Percentiles rank a stretch among this genome's conserved stretches.
Conservation (phyloP, 208 protist genomes). For the Leishmania lainsoni region DNA sequence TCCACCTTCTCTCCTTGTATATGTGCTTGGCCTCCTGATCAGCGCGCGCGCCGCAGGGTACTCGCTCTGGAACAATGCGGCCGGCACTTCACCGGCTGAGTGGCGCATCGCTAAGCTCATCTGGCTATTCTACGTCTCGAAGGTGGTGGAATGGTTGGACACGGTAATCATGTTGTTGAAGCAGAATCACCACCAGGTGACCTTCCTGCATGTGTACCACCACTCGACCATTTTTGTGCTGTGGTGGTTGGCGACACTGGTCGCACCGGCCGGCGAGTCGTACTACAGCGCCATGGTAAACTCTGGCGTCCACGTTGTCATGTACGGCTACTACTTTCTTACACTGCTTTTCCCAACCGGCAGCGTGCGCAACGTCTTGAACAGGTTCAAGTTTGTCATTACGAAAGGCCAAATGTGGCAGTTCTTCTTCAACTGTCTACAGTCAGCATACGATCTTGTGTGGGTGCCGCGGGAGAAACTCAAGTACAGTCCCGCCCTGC, state of each 20-base stretch:
- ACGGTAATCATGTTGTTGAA: constrained; percentile 79
- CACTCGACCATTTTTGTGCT: constrained; percentile 78
- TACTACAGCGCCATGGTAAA: constrained; percentile 87
- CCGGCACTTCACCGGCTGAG: constrained; percentile 41
- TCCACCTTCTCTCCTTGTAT: constrained; percentile 69
- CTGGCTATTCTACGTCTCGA: constrained; percentile 83
- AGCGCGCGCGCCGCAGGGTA: constrained; percentile 64
- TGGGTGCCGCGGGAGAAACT: constrained; percentile 48
- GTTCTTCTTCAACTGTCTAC: constrained; percentile 71
- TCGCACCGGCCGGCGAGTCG: constrained; percentile 67
- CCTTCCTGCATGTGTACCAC: constrained; percentile 85
- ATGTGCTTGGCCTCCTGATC: constrained; percentile 71
- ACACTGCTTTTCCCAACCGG: constrained; percentile 64
- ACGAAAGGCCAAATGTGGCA: constrained; percentile 81
- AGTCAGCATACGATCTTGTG: constrained; percentile 71
- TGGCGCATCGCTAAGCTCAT: constrained; percentile 71
- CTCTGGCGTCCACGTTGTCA: constrained; percentile 77
- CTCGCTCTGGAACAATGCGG: constrained; percentile 73
- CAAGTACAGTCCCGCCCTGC: constrained; percentile 51
- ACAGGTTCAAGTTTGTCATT: constrained; percentile 78
- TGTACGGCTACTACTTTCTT: constrained; percentile 88
- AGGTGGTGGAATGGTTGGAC: constrained; percentile 79
- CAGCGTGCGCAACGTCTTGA: constrained; percentile 51
- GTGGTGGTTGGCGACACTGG: constrained; percentile 62
- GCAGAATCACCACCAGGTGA: constrained; percentile 79